These are phyloP conservation scores for Quercus berberidifolia DNA, from an alignment of 306 rosid genomes.

Conservation along the genomic window DNA sequence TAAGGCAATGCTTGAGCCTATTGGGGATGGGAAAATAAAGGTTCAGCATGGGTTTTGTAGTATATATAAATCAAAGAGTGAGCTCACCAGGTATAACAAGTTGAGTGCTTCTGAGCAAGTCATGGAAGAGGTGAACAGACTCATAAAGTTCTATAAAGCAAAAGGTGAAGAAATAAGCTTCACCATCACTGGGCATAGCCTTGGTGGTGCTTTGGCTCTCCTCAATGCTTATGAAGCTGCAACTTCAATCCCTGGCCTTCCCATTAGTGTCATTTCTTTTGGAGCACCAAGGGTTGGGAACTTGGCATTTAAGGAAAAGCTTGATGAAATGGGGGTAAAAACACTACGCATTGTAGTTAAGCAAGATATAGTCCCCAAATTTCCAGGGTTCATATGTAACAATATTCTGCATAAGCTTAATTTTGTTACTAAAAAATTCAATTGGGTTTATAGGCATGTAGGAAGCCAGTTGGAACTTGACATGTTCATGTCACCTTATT, in stretches of 20 bases:
- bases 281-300: conserved; percentile 80
- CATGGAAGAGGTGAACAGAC: conserved; percentile 38
- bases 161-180: conserved; percentile 58
- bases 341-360: conserved; percentile 38
- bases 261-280: conserved; percentile 56
- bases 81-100: conserved; percentile 49
- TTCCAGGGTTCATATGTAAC: conserved; percentile 44
- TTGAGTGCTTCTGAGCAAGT: conserved; percentile 69
- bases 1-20: conserved; percentile 31
- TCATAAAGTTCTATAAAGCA: conserved; percentile 26
- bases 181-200: conserved; percentile 71
- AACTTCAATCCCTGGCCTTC: conserved; percentile 19
- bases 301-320: conserved; percentile 47
- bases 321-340: conserved; percentile 42
- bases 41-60: conserved; percentile 66
- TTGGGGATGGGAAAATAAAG: conserved; percentile 39
- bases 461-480: conserved; percentile 46
- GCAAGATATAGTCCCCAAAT: conserved; percentile 57
- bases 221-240: conserved; percentile 62
- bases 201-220: conserved; percentile 69
- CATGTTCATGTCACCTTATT: conserved; percentile 44
- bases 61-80: conserved; percentile 50
- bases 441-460: conserved; percentile 60
- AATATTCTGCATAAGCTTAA: conserved; percentile 36
- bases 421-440: conserved; percentile 31